A percentile compares a stretch with the other conserved stretches of the same genome.
phyloP scores from a whole-genome alignment of 257 asterid genomes.

The Striga asiatica region DNA sequence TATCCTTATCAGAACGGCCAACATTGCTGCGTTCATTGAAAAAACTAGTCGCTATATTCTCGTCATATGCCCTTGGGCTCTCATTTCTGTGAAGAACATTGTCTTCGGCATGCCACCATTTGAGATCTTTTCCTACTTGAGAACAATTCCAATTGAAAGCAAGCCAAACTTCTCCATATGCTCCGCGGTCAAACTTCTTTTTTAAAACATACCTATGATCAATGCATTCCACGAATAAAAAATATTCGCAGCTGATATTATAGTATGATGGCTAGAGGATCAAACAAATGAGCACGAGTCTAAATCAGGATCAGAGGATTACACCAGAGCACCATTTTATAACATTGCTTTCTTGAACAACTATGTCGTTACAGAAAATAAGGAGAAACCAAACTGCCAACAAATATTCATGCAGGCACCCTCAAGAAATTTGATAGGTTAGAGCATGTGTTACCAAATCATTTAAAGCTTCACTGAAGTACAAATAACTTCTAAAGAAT shows the following conservation, averaged over 20 bases:
- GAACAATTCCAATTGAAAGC: conserved; percentile 95
- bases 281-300: conserved; percentile 4
- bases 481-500: not conserved
- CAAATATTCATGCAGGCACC: not conserved
- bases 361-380: not conserved
- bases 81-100: conserved; percentile 19
- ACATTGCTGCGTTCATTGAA: conserved; percentile 33
- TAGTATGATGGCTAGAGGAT: not conserved
- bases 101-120: conserved; percentile 25
- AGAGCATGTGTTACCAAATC: not conserved
- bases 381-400: not conserved
- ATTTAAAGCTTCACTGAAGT: not conserved
- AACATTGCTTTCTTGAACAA: not conserved
- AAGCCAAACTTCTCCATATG: conserved; percentile 98
- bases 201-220: conserved; percentile 65
- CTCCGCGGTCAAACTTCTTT: conserved; percentile 94
- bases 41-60: conserved; percentile 20
- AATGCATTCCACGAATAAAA: not conserved
- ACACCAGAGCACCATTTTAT: conserved; percentile 2
- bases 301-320: not conserved
- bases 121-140: conserved; percentile 32
- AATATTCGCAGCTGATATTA: not conserved
- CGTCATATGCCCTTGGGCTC: conserved; percentile 28
- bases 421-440: not conserved
- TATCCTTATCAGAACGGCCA: conserved; percentile 36